Percentiles rank a stretch among this genome's conserved stretches.
These are phyloP conservation scores for Ustilago hordei DNA, from an alignment of 1,284 basidiomycete species.

Conservation along the genomic window DNA sequence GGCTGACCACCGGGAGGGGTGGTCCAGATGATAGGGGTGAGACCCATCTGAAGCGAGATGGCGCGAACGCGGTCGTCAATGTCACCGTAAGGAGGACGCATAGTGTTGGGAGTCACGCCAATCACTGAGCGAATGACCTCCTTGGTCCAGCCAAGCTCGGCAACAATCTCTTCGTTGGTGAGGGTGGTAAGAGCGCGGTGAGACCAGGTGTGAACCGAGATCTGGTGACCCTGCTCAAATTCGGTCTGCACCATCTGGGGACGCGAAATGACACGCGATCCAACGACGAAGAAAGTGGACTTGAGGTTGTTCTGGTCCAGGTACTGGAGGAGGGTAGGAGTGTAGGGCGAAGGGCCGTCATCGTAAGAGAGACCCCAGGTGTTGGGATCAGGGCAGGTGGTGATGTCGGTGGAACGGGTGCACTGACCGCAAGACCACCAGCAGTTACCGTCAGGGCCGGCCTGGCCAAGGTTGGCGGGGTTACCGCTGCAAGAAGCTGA, in stretches of 20 bases:
- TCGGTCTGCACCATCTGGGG: slow-evolving; percentile 83
- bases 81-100: slow-evolving; percentile 68
- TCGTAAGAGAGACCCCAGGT: slow-evolving; percentile 81
- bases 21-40: slow-evolving; percentile 69
- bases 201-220: slow-evolving; percentile 72
- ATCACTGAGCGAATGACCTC: slow-evolving; percentile 77
- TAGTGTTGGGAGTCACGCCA: slow-evolving; percentile 70
- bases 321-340: slow-evolving; percentile 77
- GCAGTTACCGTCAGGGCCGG: slow-evolving; percentile 73
- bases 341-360: slow-evolving; percentile 85
- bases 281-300: slow-evolving; percentile 92
- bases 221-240: slow-evolving; percentile 78
- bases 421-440: slow-evolving; percentile 90
- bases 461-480: slow-evolving; percentile 74
- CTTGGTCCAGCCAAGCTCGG: slow-evolving; percentile 91
- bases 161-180: slow-evolving; percentile 87
- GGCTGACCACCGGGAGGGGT: slow-evolving; percentile 43
- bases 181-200: slow-evolving; percentile 78
- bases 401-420: slow-evolving; percentile 80
- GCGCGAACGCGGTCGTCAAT: slow-evolving; percentile 69
- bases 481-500: slow-evolving; percentile 78
- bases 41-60: slow-evolving; percentile 62
- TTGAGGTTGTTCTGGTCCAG: slow-evolving; percentile 77
- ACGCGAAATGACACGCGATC: slow-evolving; percentile 85
- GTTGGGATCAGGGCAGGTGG: slow-evolving; percentile 80